phyloP scores from a whole-genome alignment of 495 filamentous ascomycete species.

The Aspergillus heteromorphus region DNA sequence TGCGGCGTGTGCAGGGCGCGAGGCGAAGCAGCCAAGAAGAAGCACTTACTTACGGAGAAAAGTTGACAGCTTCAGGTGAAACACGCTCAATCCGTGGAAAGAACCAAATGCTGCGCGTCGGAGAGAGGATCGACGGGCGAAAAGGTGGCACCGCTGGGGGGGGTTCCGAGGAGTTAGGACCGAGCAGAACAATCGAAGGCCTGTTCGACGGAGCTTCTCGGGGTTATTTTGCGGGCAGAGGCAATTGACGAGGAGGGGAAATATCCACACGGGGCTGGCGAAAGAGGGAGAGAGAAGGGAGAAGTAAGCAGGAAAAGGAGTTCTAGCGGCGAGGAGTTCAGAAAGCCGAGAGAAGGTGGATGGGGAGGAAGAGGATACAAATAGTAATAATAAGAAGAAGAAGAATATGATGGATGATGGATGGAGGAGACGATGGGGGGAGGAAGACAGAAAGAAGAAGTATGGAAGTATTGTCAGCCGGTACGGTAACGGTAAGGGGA shows the following conservation, averaged over 20 bases:
- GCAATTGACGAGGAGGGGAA: neutral
- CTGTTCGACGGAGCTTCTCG: constrained; percentile 3
- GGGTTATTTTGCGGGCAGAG: neutral
- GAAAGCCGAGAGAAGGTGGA: neutral
- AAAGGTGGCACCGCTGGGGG: neutral
- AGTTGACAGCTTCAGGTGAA: neutral
- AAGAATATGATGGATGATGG: constrained; percentile 4
- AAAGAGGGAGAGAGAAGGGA: neutral
- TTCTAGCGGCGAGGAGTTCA: neutral
- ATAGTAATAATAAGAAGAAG: neutral
- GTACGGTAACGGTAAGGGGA: constrained; percentile 30
- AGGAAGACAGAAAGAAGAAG: constrained; percentile 6
- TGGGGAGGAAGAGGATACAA: neutral
- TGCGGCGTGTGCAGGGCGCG: neutral
- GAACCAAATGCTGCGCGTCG: neutral
- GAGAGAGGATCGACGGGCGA: neutral
- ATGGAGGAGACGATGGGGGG: constrained; percentile 8
- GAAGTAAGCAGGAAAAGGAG: constrained; percentile 3
- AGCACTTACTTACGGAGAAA: neutral
- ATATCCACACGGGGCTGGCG: neutral
- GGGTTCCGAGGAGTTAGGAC: neutral
- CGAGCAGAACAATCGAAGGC: neutral
- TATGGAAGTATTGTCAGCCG: constrained; percentile 6
- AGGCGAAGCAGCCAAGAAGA: neutral
- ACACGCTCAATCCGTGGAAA: neutral